Evolutionary conservation across 768 basidiomycete genomes (phyloP).

Genomic region (Pholiota microspora): DNA sequence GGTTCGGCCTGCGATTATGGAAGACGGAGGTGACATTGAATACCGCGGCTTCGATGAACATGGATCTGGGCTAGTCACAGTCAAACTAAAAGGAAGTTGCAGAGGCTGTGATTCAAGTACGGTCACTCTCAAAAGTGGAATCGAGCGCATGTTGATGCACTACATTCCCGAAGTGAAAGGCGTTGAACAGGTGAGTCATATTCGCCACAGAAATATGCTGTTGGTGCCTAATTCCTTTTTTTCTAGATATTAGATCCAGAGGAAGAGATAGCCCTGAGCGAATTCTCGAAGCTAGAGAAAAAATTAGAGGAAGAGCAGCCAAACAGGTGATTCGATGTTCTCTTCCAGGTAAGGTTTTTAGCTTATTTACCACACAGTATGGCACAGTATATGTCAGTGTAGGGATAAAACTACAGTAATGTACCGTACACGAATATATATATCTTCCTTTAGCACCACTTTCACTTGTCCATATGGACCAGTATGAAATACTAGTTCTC

Average conservation of each 20-base stretch:
- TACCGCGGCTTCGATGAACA: slow-evolving; percentile 88
- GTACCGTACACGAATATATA: slow-evolving; percentile 1
- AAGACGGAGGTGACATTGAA: slow-evolving; percentile 98
- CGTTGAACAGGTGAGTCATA: slow-evolving; percentile 71
- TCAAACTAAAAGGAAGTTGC: slow-evolving; percentile 97
- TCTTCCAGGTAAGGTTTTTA: background rate
- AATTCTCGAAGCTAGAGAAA: slow-evolving; percentile 86
- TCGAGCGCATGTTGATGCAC: slow-evolving; percentile 99
- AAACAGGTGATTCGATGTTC: slow-evolving; percentile 35
- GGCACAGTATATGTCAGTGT: slow-evolving; percentile 83
- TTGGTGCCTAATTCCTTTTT: slow-evolving; percentile 4
- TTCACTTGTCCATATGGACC: background rate
- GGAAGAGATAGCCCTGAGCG: slow-evolving; percentile 80
- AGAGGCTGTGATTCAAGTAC: slow-evolving; percentile 92
- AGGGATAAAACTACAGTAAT: slow-evolving; percentile 13
- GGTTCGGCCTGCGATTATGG: slow-evolving; percentile 96
- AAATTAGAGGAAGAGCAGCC: slow-evolving; percentile 48
- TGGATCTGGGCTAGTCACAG: slow-evolving; percentile 72
- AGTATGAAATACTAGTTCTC: background rate
- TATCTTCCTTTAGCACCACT: background rate
- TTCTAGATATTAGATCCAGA: slow-evolving; percentile 84
- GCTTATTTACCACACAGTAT: slow-evolving; percentile 42
- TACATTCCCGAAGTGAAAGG: slow-evolving; percentile 96
- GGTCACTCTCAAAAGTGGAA: slow-evolving; percentile 94
- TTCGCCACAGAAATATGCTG: slow-evolving; percentile 1